Conservation (phyloP, 202 grass and related monocot species). For the Dendrocalamus latiflorus region DNA sequence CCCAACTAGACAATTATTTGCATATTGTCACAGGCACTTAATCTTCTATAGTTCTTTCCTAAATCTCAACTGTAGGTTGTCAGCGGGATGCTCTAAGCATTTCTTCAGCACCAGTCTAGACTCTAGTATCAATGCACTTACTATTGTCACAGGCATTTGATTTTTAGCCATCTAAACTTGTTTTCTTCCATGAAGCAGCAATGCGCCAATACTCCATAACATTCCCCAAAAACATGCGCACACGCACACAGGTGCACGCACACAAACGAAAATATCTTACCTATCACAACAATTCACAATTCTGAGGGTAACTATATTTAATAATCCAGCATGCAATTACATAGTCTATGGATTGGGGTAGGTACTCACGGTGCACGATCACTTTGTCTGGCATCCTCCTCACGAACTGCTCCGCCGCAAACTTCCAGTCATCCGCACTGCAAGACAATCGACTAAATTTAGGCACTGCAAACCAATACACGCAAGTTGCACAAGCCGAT, state of each 20-base stretch:
- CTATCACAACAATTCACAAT: not conserved
- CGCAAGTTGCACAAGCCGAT: not conserved
- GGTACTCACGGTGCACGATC: slow-evolving; percentile 83
- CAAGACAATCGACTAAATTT: not conserved
- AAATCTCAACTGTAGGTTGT: not conserved
- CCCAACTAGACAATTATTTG: not conserved
- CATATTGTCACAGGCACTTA: not conserved
- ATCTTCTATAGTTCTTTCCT: not conserved
- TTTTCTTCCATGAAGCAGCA: not conserved
- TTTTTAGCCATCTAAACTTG: not conserved
- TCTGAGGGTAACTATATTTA: not conserved
- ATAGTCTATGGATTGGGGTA: not conserved
- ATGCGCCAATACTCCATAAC: not conserved
- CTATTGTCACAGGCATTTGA: not conserved
- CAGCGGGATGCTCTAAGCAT: not conserved
- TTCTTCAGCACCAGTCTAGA: not conserved
- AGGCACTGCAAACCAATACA: not conserved
- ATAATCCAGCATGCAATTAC: not conserved
- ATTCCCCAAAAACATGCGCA: not conserved
- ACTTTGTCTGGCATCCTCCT: slow-evolving; percentile 77
- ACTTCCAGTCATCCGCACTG: slow-evolving; percentile 97
- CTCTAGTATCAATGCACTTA: not conserved
- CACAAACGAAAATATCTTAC: not conserved
- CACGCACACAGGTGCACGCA: too few species aligned
- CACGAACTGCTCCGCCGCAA: slow-evolving; percentile 82